These are phyloP conservation scores for Gautieria morchelliformis DNA, from an alignment of 768 basidiomycete genomes.

Conservation along the genomic window DNA sequence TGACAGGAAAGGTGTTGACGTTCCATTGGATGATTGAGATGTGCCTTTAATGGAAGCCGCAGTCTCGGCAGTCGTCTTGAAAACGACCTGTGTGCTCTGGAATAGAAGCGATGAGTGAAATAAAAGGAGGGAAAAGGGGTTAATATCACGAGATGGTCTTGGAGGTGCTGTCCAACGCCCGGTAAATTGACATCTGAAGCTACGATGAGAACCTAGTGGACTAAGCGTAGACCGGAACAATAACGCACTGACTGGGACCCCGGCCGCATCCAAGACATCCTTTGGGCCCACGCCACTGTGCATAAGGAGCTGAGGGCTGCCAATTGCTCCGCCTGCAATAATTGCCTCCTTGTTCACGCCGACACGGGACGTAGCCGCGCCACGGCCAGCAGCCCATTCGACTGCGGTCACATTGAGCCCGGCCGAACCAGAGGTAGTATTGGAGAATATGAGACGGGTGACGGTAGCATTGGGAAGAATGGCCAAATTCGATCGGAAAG, in stretches of 20 bases:
- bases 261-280: constrained; percentile 38
- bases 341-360: constrained; percentile 49
- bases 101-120: neutral
- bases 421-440: constrained; percentile 11
- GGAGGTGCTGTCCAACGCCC: constrained; percentile 52
- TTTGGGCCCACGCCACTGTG: constrained; percentile 50
- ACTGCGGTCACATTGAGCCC: constrained; percentile 36
- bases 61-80: constrained; percentile 28
- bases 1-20: constrained; percentile 32
- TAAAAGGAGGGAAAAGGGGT: neutral
- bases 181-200: constrained; percentile 33
- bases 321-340: constrained; percentile 37
- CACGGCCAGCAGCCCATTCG: constrained; percentile 33
- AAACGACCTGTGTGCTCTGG: constrained; percentile 30
- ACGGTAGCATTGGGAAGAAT: constrained; percentile 54
- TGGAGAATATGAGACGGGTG: constrained; percentile 39
- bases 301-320: constrained; percentile 46
- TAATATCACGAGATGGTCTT: constrained; percentile 40
- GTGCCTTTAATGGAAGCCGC: constrained; percentile 25
- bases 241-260: constrained; percentile 27
- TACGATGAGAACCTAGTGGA: neutral
- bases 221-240: constrained; percentile 1
- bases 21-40: constrained; percentile 11
- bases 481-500: constrained; percentile 52
- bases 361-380: constrained; percentile 29